Evolutionary conservation across 345 rosid species (phyloP).

Genomic region (Erucastrum elatum): DNA sequence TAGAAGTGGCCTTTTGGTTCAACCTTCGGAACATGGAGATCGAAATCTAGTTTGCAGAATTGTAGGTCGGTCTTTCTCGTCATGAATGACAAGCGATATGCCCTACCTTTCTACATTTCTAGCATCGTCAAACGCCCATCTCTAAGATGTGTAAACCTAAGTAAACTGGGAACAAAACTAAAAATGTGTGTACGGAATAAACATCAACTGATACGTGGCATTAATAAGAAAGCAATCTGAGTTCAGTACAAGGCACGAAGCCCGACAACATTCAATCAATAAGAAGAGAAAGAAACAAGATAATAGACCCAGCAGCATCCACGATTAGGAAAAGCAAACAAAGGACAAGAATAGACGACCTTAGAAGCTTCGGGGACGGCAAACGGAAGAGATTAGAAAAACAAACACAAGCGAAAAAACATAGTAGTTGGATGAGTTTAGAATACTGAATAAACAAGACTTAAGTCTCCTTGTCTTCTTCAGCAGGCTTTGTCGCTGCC

Average conservation of each 20-base stretch:
- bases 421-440: conserved; percentile 49
- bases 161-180: background rate
- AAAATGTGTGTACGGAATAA: background rate
- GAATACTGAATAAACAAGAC: conserved; percentile 27
- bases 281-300: conserved; percentile 6
- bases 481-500: conserved; percentile 65
- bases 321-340: conserved; percentile 44
- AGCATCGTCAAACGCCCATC: background rate
- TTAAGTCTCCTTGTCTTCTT: conserved; percentile 52
- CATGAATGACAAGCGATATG: background rate
- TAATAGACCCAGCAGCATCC: conserved; percentile 37
- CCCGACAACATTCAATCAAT: conserved; percentile 9
- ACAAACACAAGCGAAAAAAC: conserved; percentile 47
- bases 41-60: background rate
- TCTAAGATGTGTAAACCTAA: background rate
- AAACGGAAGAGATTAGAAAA: conserved; percentile 41
- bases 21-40: background rate
- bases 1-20: background rate
- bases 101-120: background rate
- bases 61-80: background rate
- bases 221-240: conserved; percentile 13
- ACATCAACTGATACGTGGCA: conserved; percentile 5
- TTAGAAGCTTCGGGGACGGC: conserved; percentile 40
- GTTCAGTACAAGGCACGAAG: conserved; percentile 16
- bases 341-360: conserved; percentile 51